Evolutionary conservation across 345 rosid genomes (phyloP), one percentile per base, ranked within the genome.

Genomic region (Gossypium rotundifolium): DNA sequence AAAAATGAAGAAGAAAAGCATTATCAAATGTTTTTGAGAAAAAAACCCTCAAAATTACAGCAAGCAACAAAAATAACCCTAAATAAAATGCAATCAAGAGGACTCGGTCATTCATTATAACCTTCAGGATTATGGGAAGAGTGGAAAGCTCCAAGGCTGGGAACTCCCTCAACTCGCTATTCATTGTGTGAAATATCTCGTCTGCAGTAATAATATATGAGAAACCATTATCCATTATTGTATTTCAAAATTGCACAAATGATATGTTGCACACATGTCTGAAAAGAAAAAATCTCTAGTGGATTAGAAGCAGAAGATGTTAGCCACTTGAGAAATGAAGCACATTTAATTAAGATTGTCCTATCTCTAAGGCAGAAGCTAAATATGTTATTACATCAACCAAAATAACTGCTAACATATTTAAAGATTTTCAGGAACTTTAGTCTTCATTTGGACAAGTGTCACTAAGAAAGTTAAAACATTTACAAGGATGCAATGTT

Each of bases 131-230:
- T 75, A 90, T 78, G 66, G 95, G 97, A 76, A 96, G 98, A 42
- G 94, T 86, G 65, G 96, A 85, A 82, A 93, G 95, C 79, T 96
- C 98, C 75, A 96, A 88, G 1, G 91, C 84, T 68, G 99, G 99
- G 81, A 96, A 85, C 80, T 96, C 99, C 84, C 92, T 89, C 85
- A 96, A 82, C 70, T 90, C 97, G 66, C 93, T 93, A 76, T 84
- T 89, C 79, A 87, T 78, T 78, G 84, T 83, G 78, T 89, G 98
- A 85, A 89, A 93, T 63, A 93, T 83, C 78, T 93, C 96, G 42
- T 71, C 99, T 93, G 88, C 80, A 83, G 70, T 65, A 11, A 73
- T 48, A 14, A 68, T 25, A 20, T 11, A 22, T 2, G 11, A 66
- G 18, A 45, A 1, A 10, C 4, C 23, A 23, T 69, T 27, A 49